Evolutionary conservation across 371 early-diverging fungal species (phyloP).

Genomic region (Mortierella sp.): DNA sequence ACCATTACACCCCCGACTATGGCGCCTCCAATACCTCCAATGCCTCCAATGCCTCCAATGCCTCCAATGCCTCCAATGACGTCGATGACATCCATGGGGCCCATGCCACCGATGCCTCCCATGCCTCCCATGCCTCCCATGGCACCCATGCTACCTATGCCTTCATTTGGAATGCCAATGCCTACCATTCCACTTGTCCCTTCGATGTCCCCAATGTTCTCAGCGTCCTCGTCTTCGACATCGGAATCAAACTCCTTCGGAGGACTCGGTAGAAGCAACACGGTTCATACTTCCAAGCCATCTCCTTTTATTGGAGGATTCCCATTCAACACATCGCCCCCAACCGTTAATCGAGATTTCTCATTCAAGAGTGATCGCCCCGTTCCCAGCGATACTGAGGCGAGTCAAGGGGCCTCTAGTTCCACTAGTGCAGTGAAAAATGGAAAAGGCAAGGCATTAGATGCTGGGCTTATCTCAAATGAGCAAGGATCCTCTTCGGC

Average conservation of each 20-base stretch:
- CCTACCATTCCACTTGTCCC: slow-evolving; percentile 9
- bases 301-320: slow-evolving; percentile 34
- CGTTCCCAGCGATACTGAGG: slow-evolving; percentile 28
- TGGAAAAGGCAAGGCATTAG: slow-evolving; percentile 15
- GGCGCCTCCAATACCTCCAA: slow-evolving; percentile 21
- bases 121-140: slow-evolving; percentile 31
- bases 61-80: slow-evolving; percentile 28
- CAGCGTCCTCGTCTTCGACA: neutral
- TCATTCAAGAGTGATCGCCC: slow-evolving; percentile 27
- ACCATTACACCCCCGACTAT: neutral
- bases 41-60: slow-evolving; percentile 19
- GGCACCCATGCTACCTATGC: slow-evolving; percentile 17
- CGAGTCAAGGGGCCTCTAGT: neutral
- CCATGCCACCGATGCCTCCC: slow-evolving; percentile 22
- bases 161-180: slow-evolving; percentile 10
- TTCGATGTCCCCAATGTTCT: neutral
- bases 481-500: slow-evolving; percentile 12
- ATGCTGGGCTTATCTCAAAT: neutral
- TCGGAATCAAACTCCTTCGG: neutral
- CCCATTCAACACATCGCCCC: slow-evolving; percentile 24
- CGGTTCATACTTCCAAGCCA: slow-evolving; percentile 33
- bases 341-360: neutral
- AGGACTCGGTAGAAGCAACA: slow-evolving; percentile 22
- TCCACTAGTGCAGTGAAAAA: neutral
- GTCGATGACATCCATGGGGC: slow-evolving; percentile 9